Percentiles rank a stretch among this genome's conserved stretches.
phyloP scores from a whole-genome alignment of 768 basidiomycete genomes.

The Udeniomyces megalosporus region DNA sequence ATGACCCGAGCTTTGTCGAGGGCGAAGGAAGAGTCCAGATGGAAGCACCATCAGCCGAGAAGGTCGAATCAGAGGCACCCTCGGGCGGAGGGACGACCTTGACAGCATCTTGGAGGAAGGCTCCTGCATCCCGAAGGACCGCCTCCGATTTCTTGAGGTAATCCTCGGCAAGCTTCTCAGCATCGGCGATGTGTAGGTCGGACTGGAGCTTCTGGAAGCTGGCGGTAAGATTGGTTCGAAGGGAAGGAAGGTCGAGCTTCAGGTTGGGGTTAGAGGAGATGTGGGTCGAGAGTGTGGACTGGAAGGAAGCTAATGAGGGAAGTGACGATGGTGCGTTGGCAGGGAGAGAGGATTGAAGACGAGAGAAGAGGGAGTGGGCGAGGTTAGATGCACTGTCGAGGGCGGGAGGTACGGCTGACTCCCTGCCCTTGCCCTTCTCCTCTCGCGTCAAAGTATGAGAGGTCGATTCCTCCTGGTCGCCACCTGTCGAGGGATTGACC shows the following conservation, averaged over 20 bases:
- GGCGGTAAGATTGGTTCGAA: slow-evolving; percentile 49
- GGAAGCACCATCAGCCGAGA: slow-evolving; percentile 72
- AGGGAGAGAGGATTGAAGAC: slow-evolving; percentile 12
- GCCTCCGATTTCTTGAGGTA: slow-evolving; percentile 49
- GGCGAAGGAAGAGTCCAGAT: slow-evolving; percentile 57
- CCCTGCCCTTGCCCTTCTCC: slow-evolving; percentile 26
- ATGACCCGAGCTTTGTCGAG: slow-evolving; percentile 19
- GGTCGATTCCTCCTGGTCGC: not conserved
- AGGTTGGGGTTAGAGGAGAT: slow-evolving; percentile 17
- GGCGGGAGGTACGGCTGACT: not conserved
- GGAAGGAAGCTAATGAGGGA: slow-evolving; percentile 19
- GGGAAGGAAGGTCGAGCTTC: slow-evolving; percentile 48
- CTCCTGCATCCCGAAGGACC: slow-evolving; percentile 34
- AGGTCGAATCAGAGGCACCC: slow-evolving; percentile 29
- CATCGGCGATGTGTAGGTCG: slow-evolving; percentile 36
- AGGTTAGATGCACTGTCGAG: not conserved
- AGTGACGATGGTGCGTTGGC: slow-evolving; percentile 16
- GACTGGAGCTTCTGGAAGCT: slow-evolving; percentile 45
- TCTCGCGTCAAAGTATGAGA: not conserved
- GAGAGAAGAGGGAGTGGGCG: slow-evolving; percentile 4
- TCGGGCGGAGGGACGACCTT: slow-evolving; percentile 77
- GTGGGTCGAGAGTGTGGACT: slow-evolving; percentile 18
- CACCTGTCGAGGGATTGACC: too few species aligned
- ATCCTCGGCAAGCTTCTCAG: slow-evolving; percentile 49
- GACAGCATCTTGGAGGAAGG: slow-evolving; percentile 64